Base-by-base conservation (phyloP, 805 yeast species). In the Ogataea pilisensis region DNA sequence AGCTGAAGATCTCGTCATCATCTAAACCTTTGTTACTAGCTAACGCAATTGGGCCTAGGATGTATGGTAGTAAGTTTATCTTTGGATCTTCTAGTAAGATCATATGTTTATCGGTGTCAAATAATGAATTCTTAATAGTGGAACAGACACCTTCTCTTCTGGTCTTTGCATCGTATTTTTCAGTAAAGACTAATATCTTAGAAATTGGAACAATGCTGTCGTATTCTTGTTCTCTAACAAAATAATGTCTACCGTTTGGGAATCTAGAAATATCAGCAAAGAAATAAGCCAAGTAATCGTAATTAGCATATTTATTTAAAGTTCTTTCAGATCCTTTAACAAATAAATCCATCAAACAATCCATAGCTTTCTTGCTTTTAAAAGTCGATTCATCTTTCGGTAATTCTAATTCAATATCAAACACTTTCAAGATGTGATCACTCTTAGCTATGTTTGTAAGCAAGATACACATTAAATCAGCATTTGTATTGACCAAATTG, bases 61-160 rank as follows among this genome's bases (percentile, higher is more conserved):
- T 72, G 53, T 84, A 86, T 5, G 96, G 95, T 55, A 93, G 70
- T 29, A 91, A 53, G 51, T 90, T 87, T 43, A 87, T 79, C 8
- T 70, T 64, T 28, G 72, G 78, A 53, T 85, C 83, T 4, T 67
- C 69, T 31, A 88, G 60, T 33, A 91, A 66, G 19, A 58, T 61
- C 51, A 64, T 64, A 58, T 91, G 98, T 27, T 76, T 63, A 31
- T 79, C 76, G 1, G 85, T 69, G 57, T 90, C 96, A 55, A 91
- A 91, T 37, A 91, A 66, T 0, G 91, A 76, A 63, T 91, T 91
- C 61, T 93, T 91, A 51, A 93, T 85, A 2, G 96, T 85, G 5
- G 95, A 84, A 1, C 95, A 95, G 29, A 87, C 90, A 56, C 96
- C 97, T 58, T 85, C 90, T 64, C 98, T 76, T 66, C 98, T 80